A percentile compares a stretch with the other conserved stretches of the same genome.
phyloP scores from a whole-genome alignment of 257 asterid genomes.

The Scutellaria minor region DNA sequence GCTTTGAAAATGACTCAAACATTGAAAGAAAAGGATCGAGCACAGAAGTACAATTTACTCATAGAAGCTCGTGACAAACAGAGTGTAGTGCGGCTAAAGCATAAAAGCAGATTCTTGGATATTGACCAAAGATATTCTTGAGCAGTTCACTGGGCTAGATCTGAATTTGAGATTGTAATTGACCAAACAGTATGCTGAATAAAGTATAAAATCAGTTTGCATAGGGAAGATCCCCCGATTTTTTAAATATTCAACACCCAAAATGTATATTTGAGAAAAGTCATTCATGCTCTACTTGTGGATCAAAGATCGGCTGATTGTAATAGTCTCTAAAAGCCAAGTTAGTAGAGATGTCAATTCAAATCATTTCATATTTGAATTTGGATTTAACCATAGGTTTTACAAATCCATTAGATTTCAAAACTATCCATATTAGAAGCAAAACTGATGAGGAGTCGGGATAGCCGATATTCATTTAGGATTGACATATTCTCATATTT shows the following conservation, averaged over 20 bases:
- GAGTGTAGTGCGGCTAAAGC: not conserved
- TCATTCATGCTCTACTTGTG: slow-evolving; percentile 6
- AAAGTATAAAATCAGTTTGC: not conserved
- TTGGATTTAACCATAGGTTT: too few relatives aligned
- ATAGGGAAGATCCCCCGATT: not conserved
- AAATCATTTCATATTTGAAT: not conserved
- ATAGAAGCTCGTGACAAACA: not conserved
- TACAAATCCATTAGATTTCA: too few relatives aligned
- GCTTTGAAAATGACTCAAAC: not conserved
- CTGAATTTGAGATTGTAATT: not conserved
- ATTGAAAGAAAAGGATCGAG: not conserved
- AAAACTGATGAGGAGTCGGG: too few relatives aligned
- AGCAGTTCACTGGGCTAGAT: not conserved
- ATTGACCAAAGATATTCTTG: not conserved
- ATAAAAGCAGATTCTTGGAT: not conserved
- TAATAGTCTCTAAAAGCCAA: not conserved
- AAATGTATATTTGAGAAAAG: not conserved
- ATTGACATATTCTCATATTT: not conserved
- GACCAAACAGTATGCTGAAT: not conserved
- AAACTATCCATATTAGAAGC: too few relatives aligned
- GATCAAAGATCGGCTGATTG: not conserved
- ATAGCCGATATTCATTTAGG: not conserved
- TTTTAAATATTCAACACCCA: not conserved
- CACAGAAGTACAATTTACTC: not conserved
- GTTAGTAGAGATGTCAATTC: not conserved